These are phyloP conservation scores for Polytrichum commune DNA, from an alignment of 225 moss, liverwort and hornwort genomes.

Conservation along the genomic window DNA sequence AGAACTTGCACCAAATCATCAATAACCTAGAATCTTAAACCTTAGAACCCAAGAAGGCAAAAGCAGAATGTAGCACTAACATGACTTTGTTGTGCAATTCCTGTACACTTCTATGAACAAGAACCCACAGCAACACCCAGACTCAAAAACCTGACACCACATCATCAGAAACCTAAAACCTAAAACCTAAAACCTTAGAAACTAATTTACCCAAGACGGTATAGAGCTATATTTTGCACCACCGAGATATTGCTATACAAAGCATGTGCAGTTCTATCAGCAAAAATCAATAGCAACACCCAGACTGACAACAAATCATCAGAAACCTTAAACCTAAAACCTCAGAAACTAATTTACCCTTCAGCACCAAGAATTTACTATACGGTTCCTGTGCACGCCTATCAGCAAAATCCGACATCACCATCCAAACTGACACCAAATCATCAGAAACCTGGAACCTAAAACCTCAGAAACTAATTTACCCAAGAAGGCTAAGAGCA, in stretches of 20 bases:
- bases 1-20: background rate
- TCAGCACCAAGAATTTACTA: conserved; percentile 34
- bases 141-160: no score
- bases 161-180: no score
- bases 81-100: no score
- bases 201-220: no score
- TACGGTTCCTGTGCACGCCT: conserved; percentile 31
- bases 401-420: background rate
- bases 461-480: no score
- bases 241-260: conserved; percentile 43
- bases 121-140: no score
- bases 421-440: background rate
- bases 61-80: no score
- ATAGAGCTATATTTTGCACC: background rate
- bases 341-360: no score
- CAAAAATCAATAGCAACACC: background rate
- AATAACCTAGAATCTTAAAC: background rate
- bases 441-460: background rate
- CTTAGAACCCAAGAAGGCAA: no score
- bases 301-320: background rate
- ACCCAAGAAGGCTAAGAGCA: no score
- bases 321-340: background rate
- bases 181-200: no score
- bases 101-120: no score
- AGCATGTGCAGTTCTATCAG: conserved; percentile 14